Evolutionary conservation across 192 early-diverging fungal genomes (phyloP).

Genomic region (Irineochytrium annulatum): DNA sequence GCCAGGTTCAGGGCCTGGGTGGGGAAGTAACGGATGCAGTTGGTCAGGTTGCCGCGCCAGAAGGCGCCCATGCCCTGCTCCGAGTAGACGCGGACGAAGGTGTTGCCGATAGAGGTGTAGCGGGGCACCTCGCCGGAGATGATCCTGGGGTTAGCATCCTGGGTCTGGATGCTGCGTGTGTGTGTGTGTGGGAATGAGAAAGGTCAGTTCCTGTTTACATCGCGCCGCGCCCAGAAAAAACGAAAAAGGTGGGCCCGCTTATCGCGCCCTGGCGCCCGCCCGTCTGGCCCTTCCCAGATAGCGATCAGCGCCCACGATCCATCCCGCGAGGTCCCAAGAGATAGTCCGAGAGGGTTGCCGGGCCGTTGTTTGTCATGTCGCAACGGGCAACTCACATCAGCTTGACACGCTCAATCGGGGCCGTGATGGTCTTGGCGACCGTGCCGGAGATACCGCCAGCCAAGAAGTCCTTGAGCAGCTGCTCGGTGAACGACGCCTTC

Average conservation of each 20-base stretch:
- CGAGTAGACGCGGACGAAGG: conserved; percentile 79
- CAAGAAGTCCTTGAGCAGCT: conserved; percentile 74
- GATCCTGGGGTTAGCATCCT: conserved; percentile 45
- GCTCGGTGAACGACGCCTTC: too few species aligned
- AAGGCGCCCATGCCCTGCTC: conserved; percentile 70
- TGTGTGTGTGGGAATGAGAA: too few species aligned
- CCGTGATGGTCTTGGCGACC: conserved; percentile 97
- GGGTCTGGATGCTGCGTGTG: conserved; percentile 30
- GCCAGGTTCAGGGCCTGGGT: conserved; percentile 98
- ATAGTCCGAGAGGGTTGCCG: too few species aligned
- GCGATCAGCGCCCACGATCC: too few species aligned
- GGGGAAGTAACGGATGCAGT: conserved; percentile 98
- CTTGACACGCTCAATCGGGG: conserved; percentile 98
- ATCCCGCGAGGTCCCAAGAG: too few species aligned
- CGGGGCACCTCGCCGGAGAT: conserved; percentile 71
- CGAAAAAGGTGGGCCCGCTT: too few species aligned
- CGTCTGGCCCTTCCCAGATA: too few species aligned
- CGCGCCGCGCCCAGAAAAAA: too few species aligned
- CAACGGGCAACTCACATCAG: too few species aligned
- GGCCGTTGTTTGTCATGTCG: too few species aligned
- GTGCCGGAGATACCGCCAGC: conserved; percentile 95
- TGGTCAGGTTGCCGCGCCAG: conserved; percentile 91
- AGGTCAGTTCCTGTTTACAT: too few species aligned
- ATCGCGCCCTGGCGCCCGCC: too few species aligned
- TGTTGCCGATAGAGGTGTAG: conserved; percentile 92